These are phyloP conservation scores for Phytophthora agathidicida DNA, from an alignment of 352 stramenopile species.

Conservation along the genomic window DNA sequence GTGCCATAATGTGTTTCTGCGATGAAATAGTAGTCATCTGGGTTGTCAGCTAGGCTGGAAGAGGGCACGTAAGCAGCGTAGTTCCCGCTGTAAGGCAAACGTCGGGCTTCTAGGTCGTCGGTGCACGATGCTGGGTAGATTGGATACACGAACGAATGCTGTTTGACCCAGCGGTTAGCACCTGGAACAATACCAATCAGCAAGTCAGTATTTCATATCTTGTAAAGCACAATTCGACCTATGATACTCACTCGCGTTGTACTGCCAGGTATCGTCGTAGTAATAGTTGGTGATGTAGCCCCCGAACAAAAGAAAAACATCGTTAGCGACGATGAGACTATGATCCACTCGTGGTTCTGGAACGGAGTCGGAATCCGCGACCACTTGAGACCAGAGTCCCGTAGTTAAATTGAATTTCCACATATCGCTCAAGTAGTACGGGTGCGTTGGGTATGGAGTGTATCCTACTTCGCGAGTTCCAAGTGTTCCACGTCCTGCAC, in stretches of 20 bases:
- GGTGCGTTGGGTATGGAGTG: constrained; percentile 90
- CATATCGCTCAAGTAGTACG: constrained; percentile 95
- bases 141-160: constrained; percentile 90
- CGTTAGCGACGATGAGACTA: constrained; percentile 70
- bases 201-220: neutral
- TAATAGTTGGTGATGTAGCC: constrained; percentile 94
- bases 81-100: constrained; percentile 71
- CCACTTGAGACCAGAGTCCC: constrained; percentile 82
- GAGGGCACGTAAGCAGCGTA: constrained; percentile 60
- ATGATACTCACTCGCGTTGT: constrained; percentile 86
- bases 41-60: constrained; percentile 32
- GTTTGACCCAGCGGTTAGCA: constrained; percentile 89
- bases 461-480: constrained; percentile 59
- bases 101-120: constrained; percentile 82
- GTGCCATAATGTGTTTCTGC: constrained; percentile 80
- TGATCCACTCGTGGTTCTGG: constrained; percentile 85
- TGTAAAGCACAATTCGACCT: neutral
- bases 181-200: constrained; percentile 30
- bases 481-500: constrained; percentile 72
- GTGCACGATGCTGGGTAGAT: constrained; percentile 91
- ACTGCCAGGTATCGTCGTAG: constrained; percentile 97
- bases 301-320: constrained; percentile 93
- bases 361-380: constrained; percentile 23
- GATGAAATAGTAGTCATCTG: constrained; percentile 69
- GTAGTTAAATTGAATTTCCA: constrained; percentile 94